Conservation (phyloP, 2,329 filamentous ascomycete species). For the Magnaporthiopsis rhizophila region DNA sequence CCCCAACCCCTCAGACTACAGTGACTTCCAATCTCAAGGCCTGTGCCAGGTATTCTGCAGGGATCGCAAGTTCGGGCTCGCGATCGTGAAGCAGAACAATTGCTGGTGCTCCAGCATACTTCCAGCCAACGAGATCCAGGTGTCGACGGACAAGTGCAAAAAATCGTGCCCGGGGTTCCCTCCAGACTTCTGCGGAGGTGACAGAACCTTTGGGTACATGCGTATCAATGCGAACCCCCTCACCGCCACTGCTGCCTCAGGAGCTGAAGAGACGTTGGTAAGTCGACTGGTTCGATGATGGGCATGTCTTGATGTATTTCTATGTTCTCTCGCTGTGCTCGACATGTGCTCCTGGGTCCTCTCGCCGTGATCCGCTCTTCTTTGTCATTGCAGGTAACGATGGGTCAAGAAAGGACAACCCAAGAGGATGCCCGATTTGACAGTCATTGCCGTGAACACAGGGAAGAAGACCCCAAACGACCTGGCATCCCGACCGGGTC, state of each 20-base stretch:
- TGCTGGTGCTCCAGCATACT: slow-evolving; percentile 72
- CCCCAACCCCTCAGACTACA: slow-evolving; percentile 33
- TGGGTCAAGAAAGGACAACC: neutral
- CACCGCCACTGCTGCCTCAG: slow-evolving; percentile 45
- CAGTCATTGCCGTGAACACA: neutral
- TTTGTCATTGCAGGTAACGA: neutral
- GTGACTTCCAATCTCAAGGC: slow-evolving; percentile 60
- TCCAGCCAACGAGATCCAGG: slow-evolving; percentile 38
- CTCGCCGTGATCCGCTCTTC: neutral
- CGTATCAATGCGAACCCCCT: slow-evolving; percentile 37
- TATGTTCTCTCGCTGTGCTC: neutral
- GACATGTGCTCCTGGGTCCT: neutral
- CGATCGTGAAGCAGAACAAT: slow-evolving; percentile 53
- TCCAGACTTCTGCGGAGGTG: slow-evolving; percentile 56
- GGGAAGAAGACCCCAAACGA: neutral
- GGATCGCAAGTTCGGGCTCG: slow-evolving; percentile 50
- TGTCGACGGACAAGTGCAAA: slow-evolving; percentile 41
- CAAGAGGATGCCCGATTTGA: neutral
- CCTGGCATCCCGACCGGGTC: neutral
- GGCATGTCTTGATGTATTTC: neutral
- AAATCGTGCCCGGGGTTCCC: slow-evolving; percentile 61
- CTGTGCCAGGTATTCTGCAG: slow-evolving; percentile 56
- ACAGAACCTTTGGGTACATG: slow-evolving; percentile 59
- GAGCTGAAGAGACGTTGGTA: slow-evolving; percentile 7
- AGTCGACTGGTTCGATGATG: slow-evolving; percentile 7